phyloP scores from a whole-genome alignment of 2,329 filamentous ascomycete genomes.

The Diplodia sapinea region DNA sequence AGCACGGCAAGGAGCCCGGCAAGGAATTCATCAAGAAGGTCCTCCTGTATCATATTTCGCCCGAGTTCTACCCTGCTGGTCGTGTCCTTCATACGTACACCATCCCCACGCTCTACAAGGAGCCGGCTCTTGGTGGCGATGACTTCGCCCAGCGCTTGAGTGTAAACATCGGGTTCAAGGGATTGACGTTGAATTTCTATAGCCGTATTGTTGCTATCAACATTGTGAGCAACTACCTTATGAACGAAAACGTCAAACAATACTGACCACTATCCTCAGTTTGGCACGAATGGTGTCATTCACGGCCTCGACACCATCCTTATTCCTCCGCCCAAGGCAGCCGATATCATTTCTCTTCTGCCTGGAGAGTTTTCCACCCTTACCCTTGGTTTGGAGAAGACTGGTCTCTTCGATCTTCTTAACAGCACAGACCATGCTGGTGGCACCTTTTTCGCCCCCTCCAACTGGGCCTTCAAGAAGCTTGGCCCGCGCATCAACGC shows the following conservation, averaged over 20 bases:
- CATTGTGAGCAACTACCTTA: constrained; percentile 60
- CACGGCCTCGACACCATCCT: constrained; percentile 78
- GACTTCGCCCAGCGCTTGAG: constrained; percentile 73
- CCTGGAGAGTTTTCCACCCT: constrained; percentile 80
- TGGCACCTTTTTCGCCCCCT: constrained; percentile 80
- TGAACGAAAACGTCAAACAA: neutral
- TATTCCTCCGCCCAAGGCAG: constrained; percentile 72
- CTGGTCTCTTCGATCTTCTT: constrained; percentile 68
- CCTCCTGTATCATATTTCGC: constrained; percentile 76
- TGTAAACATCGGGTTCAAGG: constrained; percentile 66
- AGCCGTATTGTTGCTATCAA: constrained; percentile 72
- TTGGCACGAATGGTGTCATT: constrained; percentile 78
- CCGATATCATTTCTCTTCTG: constrained; percentile 67
- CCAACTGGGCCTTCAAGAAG: constrained; percentile 77
- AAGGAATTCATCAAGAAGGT: constrained; percentile 73
- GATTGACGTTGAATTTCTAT: constrained; percentile 78
- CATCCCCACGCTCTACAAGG: constrained; percentile 70
- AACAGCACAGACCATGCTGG: constrained; percentile 63
- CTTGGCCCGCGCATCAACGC: constrained; percentile 76
- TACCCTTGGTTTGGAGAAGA: constrained; percentile 74
- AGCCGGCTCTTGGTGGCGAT: constrained; percentile 62
- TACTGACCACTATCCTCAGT: constrained; percentile 49
- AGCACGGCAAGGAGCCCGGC: constrained; percentile 64
- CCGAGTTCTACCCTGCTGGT: constrained; percentile 69
- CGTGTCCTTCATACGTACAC: constrained; percentile 74